A percentile compares a stretch with the other conserved stretches of the same genome.
These are phyloP conservation scores for Aspergillus oerlinghausenensis DNA, from an alignment of 2,329 filamentous ascomycete species.

Conservation along the genomic window DNA sequence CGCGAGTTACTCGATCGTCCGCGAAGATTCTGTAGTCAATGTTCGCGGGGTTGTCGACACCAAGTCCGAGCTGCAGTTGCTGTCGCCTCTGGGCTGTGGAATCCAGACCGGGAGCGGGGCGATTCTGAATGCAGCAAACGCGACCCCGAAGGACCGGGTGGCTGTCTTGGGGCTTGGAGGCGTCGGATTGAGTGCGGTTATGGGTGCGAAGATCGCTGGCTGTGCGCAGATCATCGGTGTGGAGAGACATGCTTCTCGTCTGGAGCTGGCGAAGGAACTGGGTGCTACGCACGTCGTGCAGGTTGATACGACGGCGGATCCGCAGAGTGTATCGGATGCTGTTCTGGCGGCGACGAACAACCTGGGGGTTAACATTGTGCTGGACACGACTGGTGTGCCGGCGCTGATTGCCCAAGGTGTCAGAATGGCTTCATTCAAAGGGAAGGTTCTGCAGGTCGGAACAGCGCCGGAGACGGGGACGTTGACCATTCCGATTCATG, in stretches of 20 bases:
- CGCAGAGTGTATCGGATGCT: slow-evolving; percentile 27
- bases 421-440: slow-evolving; percentile 41
- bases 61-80: slow-evolving; percentile 32
- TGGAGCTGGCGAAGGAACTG: slow-evolving; percentile 37
- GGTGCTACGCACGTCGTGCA: slow-evolving; percentile 37
- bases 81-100: slow-evolving; percentile 45
- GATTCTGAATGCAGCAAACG: slow-evolving; percentile 36
- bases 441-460: slow-evolving; percentile 50
- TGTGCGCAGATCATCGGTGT: slow-evolving; percentile 39
- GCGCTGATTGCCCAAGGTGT: slow-evolving; percentile 42
- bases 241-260: slow-evolving; percentile 34
- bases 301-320: slow-evolving; percentile 23
- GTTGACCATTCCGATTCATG: slow-evolving; percentile 41
- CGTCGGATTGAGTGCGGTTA: slow-evolving; percentile 45
- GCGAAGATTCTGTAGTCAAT: slow-evolving; percentile 40
- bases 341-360: slow-evolving; percentile 33
- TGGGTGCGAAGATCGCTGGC: slow-evolving; percentile 44
- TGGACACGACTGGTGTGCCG: slow-evolving; percentile 49
- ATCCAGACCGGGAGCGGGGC: slow-evolving; percentile 45
- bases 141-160: slow-evolving; percentile 33
- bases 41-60: slow-evolving; percentile 35
- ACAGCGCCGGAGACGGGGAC: slow-evolving; percentile 42
- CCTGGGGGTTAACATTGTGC: slow-evolving; percentile 41
- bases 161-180: slow-evolving; percentile 44
- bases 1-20: slow-evolving; percentile 36